Conservation (phyloP, 2,329 filamentous ascomycete genomes). For the Colletotrichum falcatum region DNA sequence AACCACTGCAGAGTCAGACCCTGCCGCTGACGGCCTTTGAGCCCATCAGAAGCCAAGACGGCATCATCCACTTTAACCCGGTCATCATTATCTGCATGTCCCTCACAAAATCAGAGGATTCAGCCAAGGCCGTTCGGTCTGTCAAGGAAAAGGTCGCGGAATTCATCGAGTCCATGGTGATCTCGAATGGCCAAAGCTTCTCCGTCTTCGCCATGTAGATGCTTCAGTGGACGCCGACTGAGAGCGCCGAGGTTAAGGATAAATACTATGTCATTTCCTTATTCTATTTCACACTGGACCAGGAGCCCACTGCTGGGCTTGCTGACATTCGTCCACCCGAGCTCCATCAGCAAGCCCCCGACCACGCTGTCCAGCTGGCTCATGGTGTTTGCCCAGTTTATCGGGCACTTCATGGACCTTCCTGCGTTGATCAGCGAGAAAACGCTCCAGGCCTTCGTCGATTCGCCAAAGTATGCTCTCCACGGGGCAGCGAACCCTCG, state of each 20-base stretch:
- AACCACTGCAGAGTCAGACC: background rate
- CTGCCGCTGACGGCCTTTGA: constrained; percentile 9
- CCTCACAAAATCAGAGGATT: constrained; percentile 33
- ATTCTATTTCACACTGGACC: constrained; percentile 56
- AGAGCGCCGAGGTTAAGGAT: constrained; percentile 50
- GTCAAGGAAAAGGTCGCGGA: constrained; percentile 42
- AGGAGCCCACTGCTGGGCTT: constrained; percentile 46
- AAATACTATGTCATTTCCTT: constrained; percentile 53
- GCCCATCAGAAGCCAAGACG: constrained; percentile 26
- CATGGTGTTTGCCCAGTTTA: constrained; percentile 50
- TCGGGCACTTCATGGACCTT: constrained; percentile 52
- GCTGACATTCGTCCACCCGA: constrained; percentile 46
- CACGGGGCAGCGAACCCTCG: constrained; percentile 49
- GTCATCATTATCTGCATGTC: constrained; percentile 43
- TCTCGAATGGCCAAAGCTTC: constrained; percentile 43
- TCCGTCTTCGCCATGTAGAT: constrained; percentile 47
- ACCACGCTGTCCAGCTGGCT: constrained; percentile 54
- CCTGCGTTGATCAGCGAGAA: constrained; percentile 48
- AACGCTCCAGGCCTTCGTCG: constrained; percentile 49
- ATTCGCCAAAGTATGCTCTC: constrained; percentile 48
- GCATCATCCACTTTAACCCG: constrained; percentile 42
- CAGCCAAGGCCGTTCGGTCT: constrained; percentile 37
- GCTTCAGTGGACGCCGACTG: constrained; percentile 53
- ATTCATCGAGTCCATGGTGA: constrained; percentile 44
- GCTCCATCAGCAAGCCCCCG: constrained; percentile 46